Evolutionary conservation across 345 rosid species (phyloP).

Genomic region (Ricinus communis): DNA sequence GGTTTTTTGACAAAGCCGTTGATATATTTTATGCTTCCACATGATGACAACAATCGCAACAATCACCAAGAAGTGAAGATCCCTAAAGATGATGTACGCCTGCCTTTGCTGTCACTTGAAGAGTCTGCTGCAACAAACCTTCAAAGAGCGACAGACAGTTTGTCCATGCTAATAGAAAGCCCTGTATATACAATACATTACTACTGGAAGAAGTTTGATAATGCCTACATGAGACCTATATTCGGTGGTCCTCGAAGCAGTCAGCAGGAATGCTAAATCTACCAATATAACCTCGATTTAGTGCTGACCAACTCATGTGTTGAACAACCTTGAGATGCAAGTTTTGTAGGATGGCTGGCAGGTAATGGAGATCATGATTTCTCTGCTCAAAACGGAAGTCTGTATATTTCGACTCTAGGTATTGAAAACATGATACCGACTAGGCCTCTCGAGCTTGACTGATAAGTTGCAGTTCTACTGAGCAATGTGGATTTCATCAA

Average conservation of each 20-base stretch:
- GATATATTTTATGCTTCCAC: constrained; percentile 53
- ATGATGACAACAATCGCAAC: constrained; percentile 7
- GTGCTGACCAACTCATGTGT: neutral
- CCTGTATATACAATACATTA: constrained; percentile 78
- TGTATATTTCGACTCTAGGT: no score
- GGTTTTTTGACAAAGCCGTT: constrained; percentile 89
- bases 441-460: no score
- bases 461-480: no score
- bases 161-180: constrained; percentile 68
- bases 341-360: neutral
- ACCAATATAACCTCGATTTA: neutral
- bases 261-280: constrained; percentile 45
- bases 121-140: constrained; percentile 68
- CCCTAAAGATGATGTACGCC: constrained; percentile 48
- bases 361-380: no score
- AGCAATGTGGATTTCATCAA: no score
- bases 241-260: constrained; percentile 64
- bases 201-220: constrained; percentile 86
- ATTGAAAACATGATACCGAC: no score
- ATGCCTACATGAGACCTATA: constrained; percentile 80
- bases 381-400: no score
- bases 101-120: constrained; percentile 68
- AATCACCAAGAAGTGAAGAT: constrained; percentile 38
- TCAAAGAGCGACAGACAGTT: constrained; percentile 65
- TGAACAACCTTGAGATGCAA: neutral